Conservation (phyloP, 345 rosid species). For the Odontarrhena argentea region DNA sequence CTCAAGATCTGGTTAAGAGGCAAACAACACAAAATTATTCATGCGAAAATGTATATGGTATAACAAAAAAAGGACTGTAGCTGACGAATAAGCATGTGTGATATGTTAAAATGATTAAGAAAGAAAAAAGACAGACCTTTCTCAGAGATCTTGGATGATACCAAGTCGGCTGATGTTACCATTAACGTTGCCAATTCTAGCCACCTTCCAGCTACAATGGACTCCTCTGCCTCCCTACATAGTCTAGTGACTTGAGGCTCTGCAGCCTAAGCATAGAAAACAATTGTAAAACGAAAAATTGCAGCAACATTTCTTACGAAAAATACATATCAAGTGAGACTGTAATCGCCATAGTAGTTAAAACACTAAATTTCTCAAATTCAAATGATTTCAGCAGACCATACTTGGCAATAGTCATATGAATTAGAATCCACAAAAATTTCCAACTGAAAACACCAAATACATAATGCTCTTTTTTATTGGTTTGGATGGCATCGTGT, state of each 20-base stretch:
- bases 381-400: background rate
- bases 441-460: conserved; percentile 1
- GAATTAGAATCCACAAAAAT: background rate
- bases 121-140: conserved; percentile 49
- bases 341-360: background rate
- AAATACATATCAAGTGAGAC: background rate
- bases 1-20: conserved; percentile 69
- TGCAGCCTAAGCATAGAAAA: conserved; percentile 50
- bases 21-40: background rate
- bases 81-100: background rate
- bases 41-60: too few species aligned
- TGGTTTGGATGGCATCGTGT: too few species aligned
- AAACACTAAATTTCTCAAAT: background rate
- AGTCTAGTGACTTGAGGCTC: conserved; percentile 67
- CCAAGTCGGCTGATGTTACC: conserved; percentile 75
- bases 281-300: background rate
- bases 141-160: conserved; percentile 73
- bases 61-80: background rate
- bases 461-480: too few species aligned
- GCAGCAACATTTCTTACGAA: background rate
- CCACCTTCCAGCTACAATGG: conserved; percentile 60
- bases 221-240: conserved; percentile 68
- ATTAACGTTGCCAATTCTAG: conserved; percentile 70
- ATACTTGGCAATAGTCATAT: background rate
- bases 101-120: background rate